Conservation (phyloP, 495 filamentous ascomycete species). For the Penicillium egyptiacum region DNA sequence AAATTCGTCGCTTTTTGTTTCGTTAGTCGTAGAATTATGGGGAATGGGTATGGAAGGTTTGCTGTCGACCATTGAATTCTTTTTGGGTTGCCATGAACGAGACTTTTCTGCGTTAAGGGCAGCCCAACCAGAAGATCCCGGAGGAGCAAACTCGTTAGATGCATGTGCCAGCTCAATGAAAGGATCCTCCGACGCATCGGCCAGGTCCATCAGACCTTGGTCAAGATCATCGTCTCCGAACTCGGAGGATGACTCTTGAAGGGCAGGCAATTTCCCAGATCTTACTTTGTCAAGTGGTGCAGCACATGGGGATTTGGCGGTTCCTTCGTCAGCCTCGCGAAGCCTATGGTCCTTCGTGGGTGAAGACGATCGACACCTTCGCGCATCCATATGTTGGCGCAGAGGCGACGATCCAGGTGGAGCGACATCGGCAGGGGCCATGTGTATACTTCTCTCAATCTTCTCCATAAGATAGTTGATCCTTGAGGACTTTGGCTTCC, state of each 20-base stretch:
- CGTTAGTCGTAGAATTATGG: constrained; percentile 54
- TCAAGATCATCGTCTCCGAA: constrained; percentile 64
- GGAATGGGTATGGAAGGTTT: constrained; percentile 12
- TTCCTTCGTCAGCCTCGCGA: constrained; percentile 6
- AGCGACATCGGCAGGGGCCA: constrained; percentile 29
- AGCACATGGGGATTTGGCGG: constrained; percentile 12
- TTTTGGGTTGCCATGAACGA: constrained; percentile 9
- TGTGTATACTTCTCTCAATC: constrained; percentile 61
- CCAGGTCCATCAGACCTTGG: constrained; percentile 52
- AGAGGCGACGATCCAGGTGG: constrained; percentile 59
- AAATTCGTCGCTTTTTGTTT: constrained; percentile 38
- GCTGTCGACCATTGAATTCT: constrained; percentile 1
- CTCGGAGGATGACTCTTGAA: constrained; percentile 51
- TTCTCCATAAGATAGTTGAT: constrained; percentile 64
- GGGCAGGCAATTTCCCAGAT: constrained; percentile 11
- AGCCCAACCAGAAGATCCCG: constrained; percentile 24
- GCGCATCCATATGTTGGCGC: constrained; percentile 39
- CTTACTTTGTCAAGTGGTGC: constrained; percentile 11
- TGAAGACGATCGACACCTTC: constrained; percentile 43
- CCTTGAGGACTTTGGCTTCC: constrained; percentile 55
- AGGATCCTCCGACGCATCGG: constrained; percentile 40
- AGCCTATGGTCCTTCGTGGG: constrained; percentile 41
- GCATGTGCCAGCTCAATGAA: constrained; percentile 24
- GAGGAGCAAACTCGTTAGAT: constrained; percentile 17
- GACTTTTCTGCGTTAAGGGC: constrained; percentile 19